Evolutionary conservation across 768 basidiomycete species (phyloP), one percentile per base, ranked within the genome.

Genomic region (Panaeolus papilionaceus): DNA sequence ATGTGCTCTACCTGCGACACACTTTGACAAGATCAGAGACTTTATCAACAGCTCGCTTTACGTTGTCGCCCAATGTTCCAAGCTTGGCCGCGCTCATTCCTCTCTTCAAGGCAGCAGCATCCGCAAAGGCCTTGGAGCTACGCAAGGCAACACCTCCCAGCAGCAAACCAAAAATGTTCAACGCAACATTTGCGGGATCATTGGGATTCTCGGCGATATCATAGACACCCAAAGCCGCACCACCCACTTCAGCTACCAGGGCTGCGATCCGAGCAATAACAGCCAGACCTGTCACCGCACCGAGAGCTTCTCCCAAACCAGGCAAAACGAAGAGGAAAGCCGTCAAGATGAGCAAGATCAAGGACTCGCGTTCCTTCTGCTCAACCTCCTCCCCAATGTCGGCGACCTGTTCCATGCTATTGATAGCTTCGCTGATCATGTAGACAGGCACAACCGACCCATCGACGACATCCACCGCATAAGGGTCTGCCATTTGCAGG

Each of bases 141-240:
- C 44, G 44, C 44, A 45, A 45, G n/a, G 44, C 44, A 45, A 45
- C 44, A 45, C 44, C 44, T 45, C 44, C 44, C 12, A 45, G 44
- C 44, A 45, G n/a, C 44, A 45, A 45, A 45, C 44, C 44, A 45
- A 45, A 45, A n/a, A 45, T 45, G 44, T 45, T 45, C 44, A 45
- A 12, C 44, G 44, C 44, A 45, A 45, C 44, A 45, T 45, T 45
- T 45, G 44, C 44, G 4, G 44, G 44, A 45, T 45, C 44, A 45
- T 45, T 45, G 44, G 44, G 44, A 45, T 45, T 45, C 44, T 45
- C n/a, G 4, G 44, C 44, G 4, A 45, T 45, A n/a, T 45, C 44
- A 45, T 45, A 45, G 44, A 45, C 44, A 45, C 44, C 44, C 44
- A 45, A 14, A 45, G 44, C 4, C 44, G 44, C 44, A 45, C 44